phyloP scores from a whole-genome alignment of 495 filamentous ascomycete genomes.

The Ramalina intermedia region DNA sequence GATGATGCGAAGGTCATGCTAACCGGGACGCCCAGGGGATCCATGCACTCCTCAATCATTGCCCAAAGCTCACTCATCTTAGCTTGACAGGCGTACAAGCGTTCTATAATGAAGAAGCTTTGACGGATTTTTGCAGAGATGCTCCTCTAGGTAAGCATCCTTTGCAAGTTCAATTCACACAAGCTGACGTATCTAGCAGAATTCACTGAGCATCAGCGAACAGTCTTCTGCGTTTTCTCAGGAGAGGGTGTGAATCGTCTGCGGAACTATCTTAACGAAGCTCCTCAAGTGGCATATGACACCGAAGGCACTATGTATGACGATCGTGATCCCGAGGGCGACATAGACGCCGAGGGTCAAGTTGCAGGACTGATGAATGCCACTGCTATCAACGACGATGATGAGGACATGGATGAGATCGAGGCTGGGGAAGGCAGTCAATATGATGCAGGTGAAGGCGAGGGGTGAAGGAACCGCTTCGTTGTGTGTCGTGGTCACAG shows the following conservation, averaged over 20 bases:
- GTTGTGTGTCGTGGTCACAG: no score
- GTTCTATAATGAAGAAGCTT: constrained; percentile 59
- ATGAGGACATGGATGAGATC: constrained; percentile 25
- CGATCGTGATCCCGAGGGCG: constrained; percentile 39
- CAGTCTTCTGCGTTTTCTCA: constrained; percentile 95
- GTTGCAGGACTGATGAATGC: constrained; percentile 43
- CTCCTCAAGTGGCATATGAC: constrained; percentile 20
- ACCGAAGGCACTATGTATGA: constrained; percentile 40
- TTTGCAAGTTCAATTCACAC: neutral
- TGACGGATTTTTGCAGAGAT: constrained; percentile 70
- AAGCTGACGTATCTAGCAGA: constrained; percentile 37
- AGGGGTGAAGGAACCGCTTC: constrained; percentile 2
- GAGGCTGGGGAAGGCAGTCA: constrained; percentile 23
- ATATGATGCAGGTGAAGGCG: constrained; percentile 11
- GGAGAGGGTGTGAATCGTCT: constrained; percentile 68
- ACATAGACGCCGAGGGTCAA: constrained; percentile 31
- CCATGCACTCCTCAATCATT: constrained; percentile 73
- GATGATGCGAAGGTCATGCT: constrained; percentile 11
- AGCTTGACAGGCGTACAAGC: constrained; percentile 90
- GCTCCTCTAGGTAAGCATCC: constrained; percentile 53
- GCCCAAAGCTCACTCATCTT: constrained; percentile 84
- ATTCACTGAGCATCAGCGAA: constrained; percentile 89
- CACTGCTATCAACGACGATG: constrained; percentile 36
- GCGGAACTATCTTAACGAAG: constrained; percentile 57
- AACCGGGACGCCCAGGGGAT: constrained; percentile 55